Conservation (phyloP, 1,284 basidiomycete species). For the Cutaneotrichosporon cutaneum region DNA sequence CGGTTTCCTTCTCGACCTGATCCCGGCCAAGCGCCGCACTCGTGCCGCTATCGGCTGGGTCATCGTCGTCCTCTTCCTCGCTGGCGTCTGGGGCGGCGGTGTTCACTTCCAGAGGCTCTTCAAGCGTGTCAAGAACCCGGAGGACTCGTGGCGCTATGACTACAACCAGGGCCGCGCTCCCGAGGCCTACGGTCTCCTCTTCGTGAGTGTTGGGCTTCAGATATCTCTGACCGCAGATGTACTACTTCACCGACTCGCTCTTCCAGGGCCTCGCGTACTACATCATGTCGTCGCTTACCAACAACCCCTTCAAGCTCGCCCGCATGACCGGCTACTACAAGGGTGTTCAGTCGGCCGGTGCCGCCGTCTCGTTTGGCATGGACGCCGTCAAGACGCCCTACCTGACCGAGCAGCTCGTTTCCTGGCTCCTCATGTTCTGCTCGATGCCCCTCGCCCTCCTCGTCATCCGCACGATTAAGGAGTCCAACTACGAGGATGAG, state of each 20-base stretch:
- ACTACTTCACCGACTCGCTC: slow-evolving; percentile 49
- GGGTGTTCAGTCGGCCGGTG: slow-evolving; percentile 50
- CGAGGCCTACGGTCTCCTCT: slow-evolving; percentile 20
- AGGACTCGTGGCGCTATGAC: slow-evolving; percentile 8
- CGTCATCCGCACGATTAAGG: slow-evolving; percentile 34
- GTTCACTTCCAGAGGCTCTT: slow-evolving; percentile 37
- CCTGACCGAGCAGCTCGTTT: slow-evolving; percentile 43
- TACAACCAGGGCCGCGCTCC: slow-evolving; percentile 11
- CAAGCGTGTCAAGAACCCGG: slow-evolving; percentile 8
- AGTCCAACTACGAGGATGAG: slow-evolving; percentile 39
- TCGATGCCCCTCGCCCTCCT: slow-evolving; percentile 37
- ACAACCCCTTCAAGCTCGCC: slow-evolving; percentile 46
- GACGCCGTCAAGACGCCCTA: slow-evolving; percentile 54
- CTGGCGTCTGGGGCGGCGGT: slow-evolving; percentile 42
- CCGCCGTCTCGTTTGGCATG: slow-evolving; percentile 57
- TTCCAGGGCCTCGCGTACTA: slow-evolving; percentile 52
- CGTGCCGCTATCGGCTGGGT: slow-evolving; percentile 38
- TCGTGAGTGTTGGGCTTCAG: slow-evolving; percentile 11
- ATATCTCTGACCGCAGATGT: slow-evolving; percentile 7
- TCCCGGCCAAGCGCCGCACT: slow-evolving; percentile 35
- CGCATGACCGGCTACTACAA: slow-evolving; percentile 52
- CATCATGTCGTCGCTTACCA: slow-evolving; percentile 35
- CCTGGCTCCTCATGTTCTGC: slow-evolving; percentile 38
- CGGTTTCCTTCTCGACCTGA: slow-evolving; percentile 42
- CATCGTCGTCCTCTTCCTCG: slow-evolving; percentile 29